Evolutionary conservation across 345 rosid genomes (phyloP).

Genomic region (Citrus australasica): DNA sequence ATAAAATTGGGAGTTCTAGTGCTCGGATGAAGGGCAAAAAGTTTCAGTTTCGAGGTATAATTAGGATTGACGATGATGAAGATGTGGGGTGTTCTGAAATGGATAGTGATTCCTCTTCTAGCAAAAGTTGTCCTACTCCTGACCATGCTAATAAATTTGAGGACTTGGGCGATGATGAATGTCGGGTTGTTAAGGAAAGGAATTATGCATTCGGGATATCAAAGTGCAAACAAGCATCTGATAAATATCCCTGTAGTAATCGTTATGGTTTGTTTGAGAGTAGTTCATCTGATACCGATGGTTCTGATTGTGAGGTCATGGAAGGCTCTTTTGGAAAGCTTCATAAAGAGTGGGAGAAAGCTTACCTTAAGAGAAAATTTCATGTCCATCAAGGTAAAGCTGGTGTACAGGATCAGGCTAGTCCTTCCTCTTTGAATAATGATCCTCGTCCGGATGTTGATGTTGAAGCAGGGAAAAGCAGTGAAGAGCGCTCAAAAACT

Average conservation of each 20-base stretch:
- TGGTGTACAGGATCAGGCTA: slow-evolving; percentile 26
- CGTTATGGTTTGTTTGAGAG: slow-evolving; percentile 48
- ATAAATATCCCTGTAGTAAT: slow-evolving; percentile 25
- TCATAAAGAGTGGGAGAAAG: slow-evolving; percentile 68
- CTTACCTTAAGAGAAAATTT: slow-evolving; percentile 36
- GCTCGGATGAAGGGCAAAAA: slow-evolving; percentile 27
- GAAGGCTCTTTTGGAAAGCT: slow-evolving; percentile 55
- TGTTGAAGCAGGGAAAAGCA: slow-evolving; percentile 19
- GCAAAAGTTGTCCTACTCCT: slow-evolving; percentile 28
- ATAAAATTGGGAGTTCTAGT: slow-evolving; percentile 31
- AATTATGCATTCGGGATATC: slow-evolving; percentile 33
- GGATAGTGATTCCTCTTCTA: slow-evolving; percentile 38
- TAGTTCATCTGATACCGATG: slow-evolving; percentile 39
- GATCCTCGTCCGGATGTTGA: slow-evolving; percentile 22
- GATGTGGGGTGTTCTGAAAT: slow-evolving; percentile 19
- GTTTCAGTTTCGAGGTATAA: slow-evolving; percentile 34
- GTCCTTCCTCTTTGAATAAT: slow-evolving; percentile 25
- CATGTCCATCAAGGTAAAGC: slow-evolving; percentile 23
- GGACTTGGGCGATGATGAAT: slow-evolving; percentile 36
- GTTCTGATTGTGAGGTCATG: slow-evolving; percentile 70
- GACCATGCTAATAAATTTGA: slow-evolving; percentile 18
- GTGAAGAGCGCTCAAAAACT: slow-evolving; percentile 20
- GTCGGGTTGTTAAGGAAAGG: slow-evolving; percentile 38
- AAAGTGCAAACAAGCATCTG: slow-evolving; percentile 34
- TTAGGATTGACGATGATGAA: slow-evolving; percentile 70